phyloP scores from a whole-genome alignment of 139 green algal genomes.

The Chlorella sp. region DNA sequence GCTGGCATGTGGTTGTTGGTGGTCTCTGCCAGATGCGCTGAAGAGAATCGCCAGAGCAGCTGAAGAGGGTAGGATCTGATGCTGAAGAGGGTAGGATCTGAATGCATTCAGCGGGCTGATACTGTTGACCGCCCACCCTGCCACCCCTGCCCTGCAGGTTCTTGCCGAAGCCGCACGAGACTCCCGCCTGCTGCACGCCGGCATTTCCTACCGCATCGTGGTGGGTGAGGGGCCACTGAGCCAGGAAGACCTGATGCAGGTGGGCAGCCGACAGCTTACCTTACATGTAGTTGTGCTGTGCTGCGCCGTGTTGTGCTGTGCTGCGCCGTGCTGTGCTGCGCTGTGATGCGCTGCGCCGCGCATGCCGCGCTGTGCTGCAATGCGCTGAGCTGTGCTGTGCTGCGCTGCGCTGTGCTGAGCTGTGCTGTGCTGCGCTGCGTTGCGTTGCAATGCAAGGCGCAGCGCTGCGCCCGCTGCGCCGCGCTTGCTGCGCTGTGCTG shows the following conservation, averaged over 20 bases:
- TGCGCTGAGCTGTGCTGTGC: neutral
- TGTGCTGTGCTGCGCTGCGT: neutral
- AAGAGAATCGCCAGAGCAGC: too few relatives aligned
- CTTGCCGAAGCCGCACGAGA: neutral
- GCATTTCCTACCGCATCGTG: neutral
- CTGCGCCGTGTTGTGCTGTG: neutral
- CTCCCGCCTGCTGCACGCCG: conserved; percentile 25
- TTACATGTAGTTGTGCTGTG: too few relatives aligned
- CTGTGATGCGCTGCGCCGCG: neutral
- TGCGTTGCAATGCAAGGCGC: too few relatives aligned
- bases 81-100: too few relatives aligned
- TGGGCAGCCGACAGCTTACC: neutral
- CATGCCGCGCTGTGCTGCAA: neutral
- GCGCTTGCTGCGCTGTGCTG: neutral
- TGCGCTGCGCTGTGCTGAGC: neutral
- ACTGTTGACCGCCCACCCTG: too few relatives aligned
- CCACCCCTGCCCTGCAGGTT: neutral
- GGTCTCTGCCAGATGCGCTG: too few relatives aligned
- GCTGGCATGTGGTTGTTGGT: neutral
- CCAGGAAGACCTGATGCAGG: neutral
- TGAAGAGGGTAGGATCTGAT: too few relatives aligned
- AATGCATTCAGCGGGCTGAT: too few relatives aligned
- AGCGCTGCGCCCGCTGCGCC: too few relatives aligned
- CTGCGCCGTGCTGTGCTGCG: neutral
- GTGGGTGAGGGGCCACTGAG: neutral